A percentile compares a stretch with the other conserved stretches of the same genome.
phyloP scores from a whole-genome alignment of 2,329 filamentous ascomycete genomes.

The Cytospora mali region DNA sequence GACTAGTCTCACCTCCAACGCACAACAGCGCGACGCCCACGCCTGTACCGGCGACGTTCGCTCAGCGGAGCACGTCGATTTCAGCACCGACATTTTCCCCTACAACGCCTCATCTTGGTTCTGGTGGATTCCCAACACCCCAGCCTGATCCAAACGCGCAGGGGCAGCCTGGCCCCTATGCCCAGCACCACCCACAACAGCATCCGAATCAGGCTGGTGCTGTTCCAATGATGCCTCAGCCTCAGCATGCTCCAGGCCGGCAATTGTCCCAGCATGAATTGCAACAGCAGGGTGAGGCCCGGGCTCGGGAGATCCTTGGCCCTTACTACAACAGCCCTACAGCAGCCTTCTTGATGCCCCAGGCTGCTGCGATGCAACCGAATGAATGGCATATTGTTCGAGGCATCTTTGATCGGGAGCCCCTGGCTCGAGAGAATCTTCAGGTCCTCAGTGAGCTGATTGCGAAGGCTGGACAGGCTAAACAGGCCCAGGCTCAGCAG shows the following conservation, averaged over 20 bases:
- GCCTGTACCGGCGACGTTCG: slow-evolving; percentile 40
- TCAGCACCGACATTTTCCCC: slow-evolving; percentile 59
- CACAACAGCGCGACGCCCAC: slow-evolving; percentile 37
- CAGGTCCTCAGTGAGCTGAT: slow-evolving; percentile 58
- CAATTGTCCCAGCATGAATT: slow-evolving; percentile 44
- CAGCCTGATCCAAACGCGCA: slow-evolving; percentile 30
- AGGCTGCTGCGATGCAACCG: slow-evolving; percentile 69
- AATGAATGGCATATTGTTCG: slow-evolving; percentile 75
- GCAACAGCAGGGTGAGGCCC: slow-evolving; percentile 55
- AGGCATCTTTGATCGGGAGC: slow-evolving; percentile 67
- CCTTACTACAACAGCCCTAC: slow-evolving; percentile 64
- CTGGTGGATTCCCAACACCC: slow-evolving; percentile 35
- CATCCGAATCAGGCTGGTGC: slow-evolving; percentile 12
- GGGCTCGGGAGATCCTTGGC: slow-evolving; percentile 67
- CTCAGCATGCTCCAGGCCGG: slow-evolving; percentile 30
- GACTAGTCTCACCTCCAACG: slow-evolving; percentile 35
- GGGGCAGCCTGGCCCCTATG: not conserved
- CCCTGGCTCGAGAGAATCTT: slow-evolving; percentile 65
- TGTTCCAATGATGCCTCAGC: slow-evolving; percentile 6
- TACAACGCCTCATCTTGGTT: slow-evolving; percentile 45
- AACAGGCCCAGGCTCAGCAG: slow-evolving; percentile 21
- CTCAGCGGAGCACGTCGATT: slow-evolving; percentile 50
- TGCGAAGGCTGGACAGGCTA: slow-evolving; percentile 47
- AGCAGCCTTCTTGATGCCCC: slow-evolving; percentile 68
- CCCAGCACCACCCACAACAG: slow-evolving; percentile 24